Percentiles rank a stretch among this genome's conserved stretches.
Conservation (phyloP, 257 asterid species). For the Rehmannia glutinosa region DNA sequence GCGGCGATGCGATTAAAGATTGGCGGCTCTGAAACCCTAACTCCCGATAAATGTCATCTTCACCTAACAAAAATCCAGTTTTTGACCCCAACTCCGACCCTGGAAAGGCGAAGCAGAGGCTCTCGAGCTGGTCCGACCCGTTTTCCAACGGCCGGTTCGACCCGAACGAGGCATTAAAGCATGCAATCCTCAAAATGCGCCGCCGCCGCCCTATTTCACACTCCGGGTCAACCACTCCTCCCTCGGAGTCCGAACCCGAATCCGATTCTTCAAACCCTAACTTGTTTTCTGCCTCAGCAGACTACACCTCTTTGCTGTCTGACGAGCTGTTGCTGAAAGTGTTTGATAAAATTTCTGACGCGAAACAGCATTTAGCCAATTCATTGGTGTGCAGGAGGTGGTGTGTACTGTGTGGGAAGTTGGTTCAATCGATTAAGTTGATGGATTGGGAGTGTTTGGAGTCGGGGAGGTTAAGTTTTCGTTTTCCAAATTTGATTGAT, state of each 20-base stretch:
- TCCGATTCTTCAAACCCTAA: constrained; percentile 34
- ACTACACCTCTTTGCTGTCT: constrained; percentile 44
- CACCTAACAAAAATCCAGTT: constrained; percentile 36
- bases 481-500: constrained; percentile 76
- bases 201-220: constrained; percentile 58
- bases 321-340: constrained; percentile 59
- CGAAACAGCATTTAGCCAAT: constrained; percentile 48
- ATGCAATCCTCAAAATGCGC: constrained; percentile 57
- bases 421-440: constrained; percentile 56
- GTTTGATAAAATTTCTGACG: constrained; percentile 37
- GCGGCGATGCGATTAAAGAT: constrained; percentile 27
- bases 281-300: constrained; percentile 28
- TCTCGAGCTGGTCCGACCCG: constrained; percentile 45
- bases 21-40: constrained; percentile 34
- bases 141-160: constrained; percentile 31
- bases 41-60: constrained; percentile 47
- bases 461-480: constrained; percentile 66
- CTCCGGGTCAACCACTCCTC: constrained; percentile 65
- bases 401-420: constrained; percentile 65
- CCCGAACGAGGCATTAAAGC: constrained; percentile 57
- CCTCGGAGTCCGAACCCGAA: constrained; percentile 70
- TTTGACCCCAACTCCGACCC: constrained; percentile 23
- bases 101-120: constrained; percentile 35
- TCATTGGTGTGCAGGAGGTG: constrained; percentile 85
- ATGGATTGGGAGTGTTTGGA: constrained; percentile 90